Conservation (phyloP, 306 rosid genomes). For the Acmispon strigosus region DNA sequence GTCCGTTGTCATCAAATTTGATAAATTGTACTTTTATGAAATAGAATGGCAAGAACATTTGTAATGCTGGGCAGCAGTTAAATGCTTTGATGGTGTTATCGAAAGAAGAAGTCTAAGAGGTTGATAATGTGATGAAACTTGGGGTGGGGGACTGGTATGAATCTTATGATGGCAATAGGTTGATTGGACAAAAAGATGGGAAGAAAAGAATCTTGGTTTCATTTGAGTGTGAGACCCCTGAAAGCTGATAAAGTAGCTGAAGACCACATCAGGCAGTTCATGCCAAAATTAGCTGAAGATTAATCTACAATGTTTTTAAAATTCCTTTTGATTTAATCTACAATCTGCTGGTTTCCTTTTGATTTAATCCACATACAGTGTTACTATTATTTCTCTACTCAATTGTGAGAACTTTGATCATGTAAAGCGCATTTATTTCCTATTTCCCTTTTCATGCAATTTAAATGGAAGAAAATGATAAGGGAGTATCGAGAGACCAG, state of each 20-base stretch:
- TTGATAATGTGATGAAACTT: too few relatives aligned
- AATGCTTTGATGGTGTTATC: too few relatives aligned
- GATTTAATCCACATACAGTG: too few relatives aligned
- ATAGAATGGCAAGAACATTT: too few relatives aligned
- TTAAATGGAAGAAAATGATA: neutral
- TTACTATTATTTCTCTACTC: neutral
- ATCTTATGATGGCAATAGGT: too few relatives aligned
- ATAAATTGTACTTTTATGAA: too few relatives aligned
- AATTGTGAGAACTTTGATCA: neutral
- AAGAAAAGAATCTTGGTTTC: slow-evolving; percentile 51
- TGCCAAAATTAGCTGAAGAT: slow-evolving; percentile 69
- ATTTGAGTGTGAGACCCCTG: slow-evolving; percentile 68
- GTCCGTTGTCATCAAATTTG: too few relatives aligned
- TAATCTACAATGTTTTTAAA: neutral
- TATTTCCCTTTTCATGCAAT: neutral
- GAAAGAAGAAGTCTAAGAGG: too few relatives aligned
- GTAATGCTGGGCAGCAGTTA: too few relatives aligned
- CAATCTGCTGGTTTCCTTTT: neutral
- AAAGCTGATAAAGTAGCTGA: slow-evolving; percentile 87
- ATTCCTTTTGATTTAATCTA: too few relatives aligned
- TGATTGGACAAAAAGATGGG: slow-evolving; percentile 65
- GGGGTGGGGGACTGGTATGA: too few relatives aligned
- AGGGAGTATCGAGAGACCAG: neutral
- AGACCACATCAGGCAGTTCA: slow-evolving; percentile 76
- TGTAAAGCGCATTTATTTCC: neutral